Evolutionary conservation across 768 basidiomycete genomes (phyloP), one percentile per base, ranked within the genome.

Genomic region (Xerocomellus chrysenteron): DNA sequence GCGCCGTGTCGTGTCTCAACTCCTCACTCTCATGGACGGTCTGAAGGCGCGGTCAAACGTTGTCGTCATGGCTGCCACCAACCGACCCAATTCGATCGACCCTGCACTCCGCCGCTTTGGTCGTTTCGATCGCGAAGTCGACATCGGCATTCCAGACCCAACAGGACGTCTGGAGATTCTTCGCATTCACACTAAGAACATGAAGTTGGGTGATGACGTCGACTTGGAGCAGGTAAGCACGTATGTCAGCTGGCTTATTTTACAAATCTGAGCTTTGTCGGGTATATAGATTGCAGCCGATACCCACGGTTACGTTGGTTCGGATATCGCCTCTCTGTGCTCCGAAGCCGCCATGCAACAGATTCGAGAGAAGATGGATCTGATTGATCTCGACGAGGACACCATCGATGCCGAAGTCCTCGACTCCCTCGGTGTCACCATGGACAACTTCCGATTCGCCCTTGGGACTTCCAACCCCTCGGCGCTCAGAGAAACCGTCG

Each of bases 291-390:
- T 99, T 64, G 97, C 97, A 49, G 94, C 95, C 50, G 97, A 99
- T 72, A 99, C 97, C 7, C 97, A 99, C 73, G 97, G 97, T 74
- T 98, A 98, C 68, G 97, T 99, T 65, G 97, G 97, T 72, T 97
- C 97, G 37, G 97, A 99, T 80, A 72, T 99, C 55, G 97, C 97
- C 26, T 91, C 97, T 12, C 82, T 99, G 49, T 99, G 97, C 74
- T 98, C 97, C 2, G 97, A 99, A 73, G 97, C 97, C 53, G 97
- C 97, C 45, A 99, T 99, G 97, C 97, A 99, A 78, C 97, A 99
- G 73, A 99, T 99, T 61, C 92, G 97, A 72, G 97, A 99, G 78
- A 99, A 99, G 85, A 98, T 99, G 96, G 95, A 98, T 64, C 77
- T 94, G 63, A 94, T 96, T 61, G 94, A 95, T 72, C 83, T 96